Evolutionary conservation across 2,329 filamentous ascomycete species (phyloP).

Genomic region (Scopulariopsis brevicaulis): DNA sequence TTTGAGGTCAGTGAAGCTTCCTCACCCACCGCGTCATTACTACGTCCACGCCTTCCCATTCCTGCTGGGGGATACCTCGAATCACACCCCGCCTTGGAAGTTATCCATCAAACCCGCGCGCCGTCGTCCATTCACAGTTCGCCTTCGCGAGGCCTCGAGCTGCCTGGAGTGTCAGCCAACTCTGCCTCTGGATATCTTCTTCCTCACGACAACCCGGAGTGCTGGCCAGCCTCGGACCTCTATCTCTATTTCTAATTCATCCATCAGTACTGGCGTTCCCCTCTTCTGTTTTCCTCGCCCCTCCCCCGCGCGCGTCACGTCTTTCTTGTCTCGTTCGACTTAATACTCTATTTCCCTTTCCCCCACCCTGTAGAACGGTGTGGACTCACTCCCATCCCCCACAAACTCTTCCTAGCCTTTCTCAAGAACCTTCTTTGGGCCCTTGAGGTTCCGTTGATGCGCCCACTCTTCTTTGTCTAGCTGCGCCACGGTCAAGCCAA

Average conservation of each 20-base stretch:
- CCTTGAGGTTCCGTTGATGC: background rate
- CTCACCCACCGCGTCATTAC: slow-evolving; percentile 4
- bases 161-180: background rate
- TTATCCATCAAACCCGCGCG: background rate
- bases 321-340: background rate
- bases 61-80: background rate
- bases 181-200: background rate
- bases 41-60: background rate
- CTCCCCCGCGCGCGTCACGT: background rate
- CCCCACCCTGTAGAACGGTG: background rate
- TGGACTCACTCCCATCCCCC: background rate
- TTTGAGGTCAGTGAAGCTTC: background rate
- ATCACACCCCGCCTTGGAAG: background rate
- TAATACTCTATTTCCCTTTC: background rate
- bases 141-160: background rate
- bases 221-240: background rate
- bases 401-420: background rate
- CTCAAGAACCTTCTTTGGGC: background rate
- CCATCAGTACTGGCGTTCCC: background rate
- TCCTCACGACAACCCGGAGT: background rate
- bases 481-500: slow-evolving; percentile 8
- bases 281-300: background rate
- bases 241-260: background rate
- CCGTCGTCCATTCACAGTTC: background rate
- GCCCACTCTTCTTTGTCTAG: background rate